Conservation (phyloP, 805 yeast genomes). For the Nakazawaea ishiwadae region DNA sequence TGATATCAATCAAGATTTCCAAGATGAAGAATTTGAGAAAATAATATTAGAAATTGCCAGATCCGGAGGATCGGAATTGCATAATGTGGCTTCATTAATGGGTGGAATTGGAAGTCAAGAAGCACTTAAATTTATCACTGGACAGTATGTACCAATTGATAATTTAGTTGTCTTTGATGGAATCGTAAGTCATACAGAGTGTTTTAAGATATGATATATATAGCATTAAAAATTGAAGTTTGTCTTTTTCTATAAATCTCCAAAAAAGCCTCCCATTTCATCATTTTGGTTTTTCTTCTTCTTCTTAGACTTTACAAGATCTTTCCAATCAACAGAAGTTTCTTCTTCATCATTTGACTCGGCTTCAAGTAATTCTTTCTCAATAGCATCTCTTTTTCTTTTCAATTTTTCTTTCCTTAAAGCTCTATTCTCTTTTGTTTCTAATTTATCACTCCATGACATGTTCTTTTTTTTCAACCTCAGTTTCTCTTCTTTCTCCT, state of each 20-base stretch:
- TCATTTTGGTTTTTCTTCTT: conserved; percentile 38
- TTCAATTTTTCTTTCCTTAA: conserved; percentile 66
- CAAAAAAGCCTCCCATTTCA: conserved; percentile 55
- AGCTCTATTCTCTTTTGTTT: conserved; percentile 54
- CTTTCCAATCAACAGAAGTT: conserved; percentile 81
- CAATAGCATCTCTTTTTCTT: conserved; percentile 64
- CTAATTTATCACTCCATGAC: conserved; percentile 77
- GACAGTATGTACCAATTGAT: conserved; percentile 76
- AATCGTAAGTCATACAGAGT: conserved; percentile 41
- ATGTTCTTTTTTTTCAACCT: conserved; percentile 47
- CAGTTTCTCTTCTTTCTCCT: conserved; percentile 37
- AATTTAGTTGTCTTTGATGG: conserved; percentile 76
- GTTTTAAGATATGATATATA: conserved; percentile 6
- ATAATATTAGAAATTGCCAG: conserved; percentile 37
- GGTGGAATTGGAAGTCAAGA: conserved; percentile 92
- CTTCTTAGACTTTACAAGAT: conserved; percentile 61
- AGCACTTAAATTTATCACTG: conserved; percentile 64
- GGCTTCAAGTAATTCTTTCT: conserved; percentile 42
- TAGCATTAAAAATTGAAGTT: background rate
- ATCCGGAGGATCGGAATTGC: conserved; percentile 39
- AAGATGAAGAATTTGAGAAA: conserved; percentile 33
- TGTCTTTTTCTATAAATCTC: conserved; percentile 34
- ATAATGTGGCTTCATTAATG: conserved; percentile 59
- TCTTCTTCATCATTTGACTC: conserved; percentile 41
- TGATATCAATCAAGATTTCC: conserved; percentile 10